Base-by-base conservation (phyloP, 176 grass and related monocot species). In the Neostapfia colusana region DNA sequence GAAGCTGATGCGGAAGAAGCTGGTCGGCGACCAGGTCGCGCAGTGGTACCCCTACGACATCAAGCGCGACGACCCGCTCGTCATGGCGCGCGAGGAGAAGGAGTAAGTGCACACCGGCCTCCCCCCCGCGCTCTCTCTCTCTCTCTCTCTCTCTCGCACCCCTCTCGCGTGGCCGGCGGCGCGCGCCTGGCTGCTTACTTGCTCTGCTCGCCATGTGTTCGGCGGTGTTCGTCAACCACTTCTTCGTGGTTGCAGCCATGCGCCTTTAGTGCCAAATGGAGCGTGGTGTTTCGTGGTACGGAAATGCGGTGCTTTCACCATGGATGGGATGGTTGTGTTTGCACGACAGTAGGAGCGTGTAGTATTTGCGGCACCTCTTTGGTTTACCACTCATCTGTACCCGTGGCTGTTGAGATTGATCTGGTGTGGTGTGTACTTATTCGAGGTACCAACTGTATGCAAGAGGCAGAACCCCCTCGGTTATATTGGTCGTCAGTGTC, bases 21-120 rank as follows among this genome's bases (percentile, higher is more conserved):
- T 93, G 42, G 74, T 90, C 15, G 91, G 91, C 4, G 84, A 85
- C 38, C 66, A 90, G 74, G 51, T 93, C n/a, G 91, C 91, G 21
- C 75, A 85, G 82, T 93, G 91, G 91, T 93, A 93, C 65, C 91
- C 91, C 74, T 59, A 90, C 78, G 91, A 90, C 75, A 80, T 88
- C 74, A 93, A 90, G 82, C 83, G 80, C 31, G 87, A 88, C 58
- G 84, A 90, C 67, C 91, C 87, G 63, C 50, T 72, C 44, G 78
- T 93, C 85, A 69, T 87, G 61, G 69, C 50, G 41, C 87, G 85
- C 38, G 87, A 93, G 73, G 91, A 93, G 87, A 90, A 90, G 70
- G 87, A 82, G 91, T 93, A 90, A 88, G 85, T 14, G 5, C n/a
- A 62, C 56, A 3, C 67, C 1, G 7, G 74, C 59, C 3, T 23